phyloP scores from a whole-genome alignment of 1,139 yeast genomes.

The Debaryomyces sp. region DNA sequence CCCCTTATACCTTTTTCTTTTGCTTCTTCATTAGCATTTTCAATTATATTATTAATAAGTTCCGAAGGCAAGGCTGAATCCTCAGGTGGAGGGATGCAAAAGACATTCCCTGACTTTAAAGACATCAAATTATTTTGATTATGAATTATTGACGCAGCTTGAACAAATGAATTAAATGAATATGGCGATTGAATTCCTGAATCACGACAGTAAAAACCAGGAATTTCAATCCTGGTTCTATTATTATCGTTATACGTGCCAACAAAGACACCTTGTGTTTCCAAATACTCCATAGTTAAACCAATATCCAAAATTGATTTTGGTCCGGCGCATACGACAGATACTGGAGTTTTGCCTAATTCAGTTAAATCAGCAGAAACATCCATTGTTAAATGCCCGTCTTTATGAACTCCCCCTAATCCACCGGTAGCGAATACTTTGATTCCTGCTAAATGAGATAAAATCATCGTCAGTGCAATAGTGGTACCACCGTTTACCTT shows the following conservation, averaged over 20 bases:
- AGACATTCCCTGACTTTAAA: slow-evolving; percentile 66
- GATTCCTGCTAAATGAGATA: slow-evolving; percentile 76
- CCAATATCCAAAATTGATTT: slow-evolving; percentile 82
- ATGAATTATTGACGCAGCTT: slow-evolving; percentile 66
- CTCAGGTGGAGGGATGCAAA: slow-evolving; percentile 82
- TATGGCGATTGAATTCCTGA: slow-evolving; percentile 77
- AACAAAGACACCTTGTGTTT: slow-evolving; percentile 82
- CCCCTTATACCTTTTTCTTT: slow-evolving; percentile 58
- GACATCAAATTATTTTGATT: slow-evolving; percentile 54
- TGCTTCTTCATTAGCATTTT: slow-evolving; percentile 62
- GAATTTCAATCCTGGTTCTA: slow-evolving; percentile 46
- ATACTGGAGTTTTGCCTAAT: slow-evolving; percentile 77
- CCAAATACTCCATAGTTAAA: slow-evolving; percentile 81
- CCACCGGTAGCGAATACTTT: slow-evolving; percentile 93
- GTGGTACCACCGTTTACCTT: slow-evolving; percentile 82
- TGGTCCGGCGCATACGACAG: slow-evolving; percentile 92
- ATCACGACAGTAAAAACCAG: slow-evolving; percentile 81
- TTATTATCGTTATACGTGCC: slow-evolving; percentile 49
- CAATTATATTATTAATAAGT: slow-evolving; percentile 58
- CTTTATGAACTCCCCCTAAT: slow-evolving; percentile 88
- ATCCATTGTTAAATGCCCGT: slow-evolving; percentile 76
- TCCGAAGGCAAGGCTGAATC: slow-evolving; percentile 59
- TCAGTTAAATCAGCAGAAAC: slow-evolving; percentile 88
- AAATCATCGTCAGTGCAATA: slow-evolving; percentile 85
- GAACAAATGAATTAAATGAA: slow-evolving; percentile 50